Percentiles rank a stretch among this genome's conserved stretches.
These are phyloP conservation scores for Yamadazyma nakazawae DNA, from an alignment of 805 yeast species.

Conservation along the genomic window DNA sequence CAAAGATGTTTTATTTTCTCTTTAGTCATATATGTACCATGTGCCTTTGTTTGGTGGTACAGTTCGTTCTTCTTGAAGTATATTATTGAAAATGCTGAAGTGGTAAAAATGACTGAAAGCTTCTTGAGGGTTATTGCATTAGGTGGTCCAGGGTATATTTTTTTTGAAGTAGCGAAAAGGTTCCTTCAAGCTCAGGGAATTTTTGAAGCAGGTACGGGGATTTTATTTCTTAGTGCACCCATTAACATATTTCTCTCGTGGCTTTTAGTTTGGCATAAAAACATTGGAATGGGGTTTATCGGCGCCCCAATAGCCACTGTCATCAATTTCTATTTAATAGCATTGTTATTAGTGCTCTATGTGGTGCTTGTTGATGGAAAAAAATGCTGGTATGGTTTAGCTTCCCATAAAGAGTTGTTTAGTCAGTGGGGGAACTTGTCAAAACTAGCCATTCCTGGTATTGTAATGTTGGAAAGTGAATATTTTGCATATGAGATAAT, in stretches of 20 bases:
- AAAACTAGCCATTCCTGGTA: conserved; percentile 43
- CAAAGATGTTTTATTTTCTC: conserved; percentile 38
- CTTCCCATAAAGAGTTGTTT: conserved; percentile 34
- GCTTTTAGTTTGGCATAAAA: conserved; percentile 42
- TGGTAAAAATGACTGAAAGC: conserved; percentile 29
- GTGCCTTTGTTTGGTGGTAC: conserved; percentile 41
- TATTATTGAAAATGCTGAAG: conserved; percentile 33
- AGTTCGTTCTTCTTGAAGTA: conserved; percentile 24
- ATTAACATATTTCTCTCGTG: conserved; percentile 38
- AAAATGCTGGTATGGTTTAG: conserved; percentile 67
- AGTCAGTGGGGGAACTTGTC: conserved; percentile 34
- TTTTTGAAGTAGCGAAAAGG: conserved; percentile 40
- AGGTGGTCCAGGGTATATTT: conserved; percentile 44
- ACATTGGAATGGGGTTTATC: conserved; percentile 37
- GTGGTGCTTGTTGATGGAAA: conserved; percentile 55
- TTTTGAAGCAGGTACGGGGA: conserved; percentile 46
- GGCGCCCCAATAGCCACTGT: conserved; percentile 45
- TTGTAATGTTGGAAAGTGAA: conserved; percentile 44
- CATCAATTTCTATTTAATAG: conserved; percentile 42
- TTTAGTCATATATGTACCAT: conserved; percentile 33
- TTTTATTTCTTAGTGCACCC: conserved; percentile 40
- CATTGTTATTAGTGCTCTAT: conserved; percentile 32
- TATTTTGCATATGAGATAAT: conserved; percentile 45
- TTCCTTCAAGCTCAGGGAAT: conserved; percentile 47
- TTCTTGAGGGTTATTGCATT: conserved; percentile 33